Evolutionary conservation across 495 filamentous ascomycete species (phyloP), one percentile per base, ranked within the genome.

Genomic region (Penicillium chermesinum): DNA sequence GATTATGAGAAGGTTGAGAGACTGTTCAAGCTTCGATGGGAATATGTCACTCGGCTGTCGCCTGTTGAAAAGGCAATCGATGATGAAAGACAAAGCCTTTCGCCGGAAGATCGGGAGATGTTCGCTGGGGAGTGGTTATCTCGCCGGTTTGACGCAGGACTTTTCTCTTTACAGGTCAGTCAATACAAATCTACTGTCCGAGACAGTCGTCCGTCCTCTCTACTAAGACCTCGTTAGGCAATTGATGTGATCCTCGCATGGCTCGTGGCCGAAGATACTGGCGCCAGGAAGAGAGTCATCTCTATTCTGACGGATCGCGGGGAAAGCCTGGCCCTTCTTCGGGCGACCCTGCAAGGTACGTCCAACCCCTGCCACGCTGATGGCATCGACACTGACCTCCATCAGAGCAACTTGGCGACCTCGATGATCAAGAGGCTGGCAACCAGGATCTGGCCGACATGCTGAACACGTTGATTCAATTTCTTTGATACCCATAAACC

Each of bases 231-330:
- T 27, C 4, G n/a, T n/a, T 48, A 77, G 73, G 89, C 85, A 6
- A 79, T 91, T 38, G 93, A 97, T 70, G 79, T 89, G 9, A 83
- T 96, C 30, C 61, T 97, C 32, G 89, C 93, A 16, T 99, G 94
- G 94, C 72, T 97, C 15, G 72, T 89, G 12, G 94, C 91, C 1
- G 94, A 99, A 65, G 94, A 97, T 59, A 80, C 81, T 38, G 89
- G 88, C 0, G 87, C 88, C 4, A 81, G 75, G 64, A 74, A 67
- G 33, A 86, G 78, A 65, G 80, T 96, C 15, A 52, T 74, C 18
- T 68, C 67, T 15, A 60, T 84, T 19, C 67, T 96, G 22, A 82
- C 77, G 20, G 85, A 87, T 45, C 72, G 80, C 4, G 86, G 87
- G 50, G 84, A 89, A 57, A 62, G 65, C 5, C 57, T 95, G 40